Conservation (phyloP, 352 stramenopile genomes). For the Globisporangium paddicum region DNA sequence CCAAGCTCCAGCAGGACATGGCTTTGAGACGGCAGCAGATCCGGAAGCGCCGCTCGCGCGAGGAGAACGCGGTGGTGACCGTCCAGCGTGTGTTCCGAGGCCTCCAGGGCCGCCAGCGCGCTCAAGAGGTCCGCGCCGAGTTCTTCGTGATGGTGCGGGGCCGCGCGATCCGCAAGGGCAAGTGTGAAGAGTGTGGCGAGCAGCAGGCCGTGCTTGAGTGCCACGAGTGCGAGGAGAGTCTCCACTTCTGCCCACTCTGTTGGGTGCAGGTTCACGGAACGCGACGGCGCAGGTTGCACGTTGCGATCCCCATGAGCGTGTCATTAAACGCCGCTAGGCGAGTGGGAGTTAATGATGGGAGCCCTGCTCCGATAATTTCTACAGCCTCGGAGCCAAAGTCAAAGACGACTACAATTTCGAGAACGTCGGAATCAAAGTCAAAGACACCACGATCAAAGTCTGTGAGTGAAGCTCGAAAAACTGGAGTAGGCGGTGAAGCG, state of each 20-base stretch:
- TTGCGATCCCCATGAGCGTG: slow-evolving; percentile 51
- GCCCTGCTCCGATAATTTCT: background rate
- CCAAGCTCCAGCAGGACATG: slow-evolving; percentile 34
- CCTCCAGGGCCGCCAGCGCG: slow-evolving; percentile 28
- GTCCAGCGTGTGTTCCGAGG: slow-evolving; percentile 58
- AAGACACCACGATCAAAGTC: background rate
- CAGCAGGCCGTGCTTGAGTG: slow-evolving; percentile 62
- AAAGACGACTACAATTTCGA: background rate
- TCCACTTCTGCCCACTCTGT: slow-evolving; percentile 67
- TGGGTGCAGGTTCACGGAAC: slow-evolving; percentile 76
- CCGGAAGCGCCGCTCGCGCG: slow-evolving; percentile 25
- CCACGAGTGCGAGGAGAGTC: slow-evolving; percentile 54
- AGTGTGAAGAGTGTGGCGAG: slow-evolving; percentile 72
- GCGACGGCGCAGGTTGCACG: slow-evolving; percentile 43
- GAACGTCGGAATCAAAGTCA: background rate
- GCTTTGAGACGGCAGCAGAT: slow-evolving; percentile 20
- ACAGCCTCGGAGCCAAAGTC: background rate
- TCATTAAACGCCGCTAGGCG: background rate
- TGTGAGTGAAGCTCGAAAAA: background rate
- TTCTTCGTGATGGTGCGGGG: slow-evolving; percentile 72
- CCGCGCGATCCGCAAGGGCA: slow-evolving; percentile 56
- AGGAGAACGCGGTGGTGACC: slow-evolving; percentile 29
- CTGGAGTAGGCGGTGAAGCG: background rate
- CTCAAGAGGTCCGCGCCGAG: slow-evolving; percentile 41
- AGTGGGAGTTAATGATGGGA: background rate